A percentile compares a stretch with the other conserved stretches of the same genome.
These are phyloP conservation scores for Geotrichum klebahnii DNA, from an alignment of 1,139 yeast genomes.

Conservation along the genomic window DNA sequence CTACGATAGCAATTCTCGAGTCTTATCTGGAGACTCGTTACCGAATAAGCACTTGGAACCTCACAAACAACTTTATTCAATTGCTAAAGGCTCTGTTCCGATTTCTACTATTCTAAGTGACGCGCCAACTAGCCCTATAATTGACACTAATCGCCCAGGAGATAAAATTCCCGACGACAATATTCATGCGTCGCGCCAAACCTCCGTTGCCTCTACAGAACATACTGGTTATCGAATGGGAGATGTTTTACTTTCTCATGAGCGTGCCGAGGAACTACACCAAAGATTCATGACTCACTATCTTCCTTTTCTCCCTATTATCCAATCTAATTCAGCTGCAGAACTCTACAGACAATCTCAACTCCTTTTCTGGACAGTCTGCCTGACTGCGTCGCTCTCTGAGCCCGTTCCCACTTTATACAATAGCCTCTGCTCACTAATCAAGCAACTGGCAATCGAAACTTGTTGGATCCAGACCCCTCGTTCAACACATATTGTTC, in stretches of 20 bases:
- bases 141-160: conserved; percentile 19
- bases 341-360: conserved; percentile 81
- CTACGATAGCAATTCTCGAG: conserved; percentile 16
- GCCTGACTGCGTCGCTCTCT: conserved; percentile 76
- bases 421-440: conserved; percentile 67
- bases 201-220: conserved; percentile 9
- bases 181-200: conserved; percentile 15
- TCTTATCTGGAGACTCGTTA: conserved; percentile 16
- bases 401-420: conserved; percentile 85
- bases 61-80: neutral
- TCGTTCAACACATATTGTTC: conserved; percentile 86
- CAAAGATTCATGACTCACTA: conserved; percentile 60
- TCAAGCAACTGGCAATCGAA: conserved; percentile 83
- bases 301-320: conserved; percentile 73
- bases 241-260: conserved; percentile 60
- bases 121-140: conserved; percentile 1
- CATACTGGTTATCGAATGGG: conserved; percentile 57
- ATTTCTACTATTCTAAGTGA: conserved; percentile 3
- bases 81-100: conserved; percentile 1
- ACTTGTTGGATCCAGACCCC: conserved; percentile 94
- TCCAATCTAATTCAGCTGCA: conserved; percentile 64
- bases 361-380: conserved; percentile 82
- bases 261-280: conserved; percentile 70
- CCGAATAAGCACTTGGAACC: conserved; percentile 11
- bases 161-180: conserved; percentile 19